Conservation (phyloP, 2,329 filamentous ascomycete genomes). For the Mycosphaerella sp. region DNA sequence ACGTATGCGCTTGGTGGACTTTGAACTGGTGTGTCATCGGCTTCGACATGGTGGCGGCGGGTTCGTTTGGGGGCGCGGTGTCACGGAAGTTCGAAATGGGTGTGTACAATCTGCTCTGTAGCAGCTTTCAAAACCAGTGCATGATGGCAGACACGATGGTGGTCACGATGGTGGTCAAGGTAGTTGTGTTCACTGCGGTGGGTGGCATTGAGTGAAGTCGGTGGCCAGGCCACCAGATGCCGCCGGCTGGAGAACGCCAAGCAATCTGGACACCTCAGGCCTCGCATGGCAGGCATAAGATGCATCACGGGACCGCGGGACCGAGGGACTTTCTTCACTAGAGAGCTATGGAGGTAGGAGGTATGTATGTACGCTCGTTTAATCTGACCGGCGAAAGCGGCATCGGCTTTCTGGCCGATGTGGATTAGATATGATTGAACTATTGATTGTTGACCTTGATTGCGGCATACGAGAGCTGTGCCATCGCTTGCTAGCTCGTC, state of each 20-base stretch:
- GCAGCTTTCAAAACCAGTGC: slow-evolving; percentile 5
- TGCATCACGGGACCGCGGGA: too few species aligned
- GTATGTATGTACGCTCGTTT: neutral
- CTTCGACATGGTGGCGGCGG: slow-evolving; percentile 45
- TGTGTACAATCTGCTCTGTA: neutral
- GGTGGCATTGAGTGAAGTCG: neutral
- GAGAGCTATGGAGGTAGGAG: too few species aligned
- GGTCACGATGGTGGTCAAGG: slow-evolving; percentile 2
- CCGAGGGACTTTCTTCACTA: too few species aligned
- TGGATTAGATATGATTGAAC: neutral
- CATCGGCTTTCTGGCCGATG: slow-evolving; percentile 1
- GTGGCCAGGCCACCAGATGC: too few species aligned
- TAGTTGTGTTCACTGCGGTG: slow-evolving; percentile 6
- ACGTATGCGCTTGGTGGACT: slow-evolving; percentile 47
- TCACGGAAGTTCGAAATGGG: neutral
- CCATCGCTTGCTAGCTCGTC: neutral
- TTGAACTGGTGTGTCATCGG: slow-evolving; percentile 43
- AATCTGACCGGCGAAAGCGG: neutral
- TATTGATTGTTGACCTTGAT: neutral
- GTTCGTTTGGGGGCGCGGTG: neutral
- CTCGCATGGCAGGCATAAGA: too few species aligned
- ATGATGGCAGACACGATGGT: slow-evolving; percentile 8
- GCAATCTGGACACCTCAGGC: too few species aligned
- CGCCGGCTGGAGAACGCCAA: too few species aligned
- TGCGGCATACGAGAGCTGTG: neutral